These are phyloP conservation scores for Heliosperma pusillum DNA, from an alignment of 148 eudicot species.

Conservation along the genomic window DNA sequence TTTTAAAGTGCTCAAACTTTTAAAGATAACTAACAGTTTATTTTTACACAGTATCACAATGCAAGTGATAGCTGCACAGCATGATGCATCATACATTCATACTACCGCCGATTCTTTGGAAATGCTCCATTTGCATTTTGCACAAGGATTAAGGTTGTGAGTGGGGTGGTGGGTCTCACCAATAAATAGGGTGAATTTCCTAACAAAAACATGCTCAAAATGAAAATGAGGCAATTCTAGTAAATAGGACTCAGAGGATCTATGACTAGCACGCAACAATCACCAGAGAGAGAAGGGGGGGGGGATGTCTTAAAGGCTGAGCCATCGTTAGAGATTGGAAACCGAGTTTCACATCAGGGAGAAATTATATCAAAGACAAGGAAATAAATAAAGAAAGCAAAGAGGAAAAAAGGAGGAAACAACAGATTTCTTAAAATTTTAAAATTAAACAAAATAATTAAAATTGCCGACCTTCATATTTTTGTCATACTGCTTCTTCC, in stretches of 20 bases:
- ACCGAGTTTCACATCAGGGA: not conserved
- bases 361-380: not conserved
- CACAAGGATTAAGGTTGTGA: too few species aligned
- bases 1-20: not conserved
- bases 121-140: too few species aligned
- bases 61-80: not conserved
- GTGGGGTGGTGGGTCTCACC: too few species aligned
- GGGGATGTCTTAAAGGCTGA: not conserved
- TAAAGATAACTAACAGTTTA: not conserved
- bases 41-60: not conserved
- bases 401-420: not conserved
- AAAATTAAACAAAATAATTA: not conserved
- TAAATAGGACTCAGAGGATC: not conserved
- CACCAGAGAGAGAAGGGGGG: not conserved
- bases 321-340: not conserved
- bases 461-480: slow-evolving; percentile 61
- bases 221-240: too few species aligned
- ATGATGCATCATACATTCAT: not conserved
- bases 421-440: not conserved
- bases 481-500: slow-evolving; percentile 70
- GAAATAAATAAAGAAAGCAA: not conserved
- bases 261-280: not conserved
- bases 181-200: too few species aligned
- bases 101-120: too few species aligned
- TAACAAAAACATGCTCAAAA: too few species aligned